Base-by-base conservation (phyloP, 352 stramenopile genomes). In the Globisporangium alternatum region DNA sequence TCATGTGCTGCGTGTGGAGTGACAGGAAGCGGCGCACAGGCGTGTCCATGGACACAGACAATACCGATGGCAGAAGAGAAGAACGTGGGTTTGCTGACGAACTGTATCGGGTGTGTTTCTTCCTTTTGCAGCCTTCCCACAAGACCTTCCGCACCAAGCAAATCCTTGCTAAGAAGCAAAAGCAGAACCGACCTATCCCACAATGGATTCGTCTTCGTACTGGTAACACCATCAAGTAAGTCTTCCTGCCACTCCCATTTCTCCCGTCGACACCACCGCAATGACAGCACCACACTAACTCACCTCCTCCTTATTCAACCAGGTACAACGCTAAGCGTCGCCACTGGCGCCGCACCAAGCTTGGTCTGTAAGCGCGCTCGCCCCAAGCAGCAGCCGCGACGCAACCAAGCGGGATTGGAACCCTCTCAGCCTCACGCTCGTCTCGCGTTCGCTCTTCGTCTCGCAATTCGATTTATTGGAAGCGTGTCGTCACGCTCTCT, bases 81-180 rank as follows among this genome's bases (percentile, higher is more conserved):
- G 4, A 17, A 13, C 5, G 31, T 30, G 19, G 25, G 13, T 53
- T 30, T 60, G 45, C 47, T 60, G 28, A 56, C 51, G 49, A 41
- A 56, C 30, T 25, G 3, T 17, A 45, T 22, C 41, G 9, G 59
- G 6, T 64, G 21, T 70, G 22, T 65, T 15, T 60, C 17, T 15
- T 37, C 19, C 1, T 59, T 0, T 13, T 43, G 37, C 60, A 99
- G 98, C 97, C 98, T 74, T 99, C 98, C 66, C 97, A 99, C 90
- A 99, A 99, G 91, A 98, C 97, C 62, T 99, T 99, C 91, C 90
- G 97, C 77, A 99, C 96, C 67, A 99, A 99, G 97, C 89, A 90
- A 66, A 99, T 97, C 67, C 96, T 99, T 70, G 97, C 96, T 72
- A 99, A 99, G 89, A 99, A 99, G 97, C 83, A 96, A 72, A 99